Conservation (phyloP, 164 flowering plant genomes). For the Aristolochia contorta region DNA sequence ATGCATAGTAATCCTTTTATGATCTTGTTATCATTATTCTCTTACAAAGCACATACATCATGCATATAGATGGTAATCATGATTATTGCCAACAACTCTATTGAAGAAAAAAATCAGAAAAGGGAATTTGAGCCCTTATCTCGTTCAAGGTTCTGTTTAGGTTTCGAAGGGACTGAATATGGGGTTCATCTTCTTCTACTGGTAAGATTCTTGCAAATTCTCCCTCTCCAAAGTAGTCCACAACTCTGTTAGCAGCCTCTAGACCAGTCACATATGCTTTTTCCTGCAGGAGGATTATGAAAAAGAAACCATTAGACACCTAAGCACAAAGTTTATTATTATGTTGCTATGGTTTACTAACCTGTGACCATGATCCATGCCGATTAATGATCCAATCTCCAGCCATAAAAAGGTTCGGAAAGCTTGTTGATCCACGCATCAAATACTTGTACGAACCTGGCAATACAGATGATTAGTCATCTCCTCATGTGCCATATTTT, state of each 20-base stretch:
- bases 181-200: constrained; percentile 61
- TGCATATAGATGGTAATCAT: too few relatives aligned
- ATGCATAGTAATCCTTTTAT: too few relatives aligned
- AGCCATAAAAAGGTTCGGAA: constrained; percentile 61
- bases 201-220: constrained; percentile 53
- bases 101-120: constrained; percentile 33
- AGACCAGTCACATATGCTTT: constrained; percentile 59
- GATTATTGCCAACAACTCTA: not conserved
- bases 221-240: constrained; percentile 50
- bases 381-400: constrained; percentile 61
- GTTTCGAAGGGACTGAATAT: constrained; percentile 40
- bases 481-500: too few relatives aligned
- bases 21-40: too few relatives aligned
- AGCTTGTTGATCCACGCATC: constrained; percentile 56
- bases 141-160: constrained; percentile 42
- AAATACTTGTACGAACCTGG: constrained; percentile 57
- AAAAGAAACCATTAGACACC: too few relatives aligned
- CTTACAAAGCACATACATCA: too few relatives aligned
- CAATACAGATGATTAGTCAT: not conserved
- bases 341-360: too few relatives aligned
- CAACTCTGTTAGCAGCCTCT: constrained; percentile 62
- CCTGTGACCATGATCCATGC: constrained; percentile 37
- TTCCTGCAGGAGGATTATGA: constrained; percentile 26
- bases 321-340: too few relatives aligned
- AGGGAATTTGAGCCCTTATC: constrained; percentile 42